phyloP scores from a whole-genome alignment of 2,329 filamentous ascomycete species.

The Trichoderma oligosporum region DNA sequence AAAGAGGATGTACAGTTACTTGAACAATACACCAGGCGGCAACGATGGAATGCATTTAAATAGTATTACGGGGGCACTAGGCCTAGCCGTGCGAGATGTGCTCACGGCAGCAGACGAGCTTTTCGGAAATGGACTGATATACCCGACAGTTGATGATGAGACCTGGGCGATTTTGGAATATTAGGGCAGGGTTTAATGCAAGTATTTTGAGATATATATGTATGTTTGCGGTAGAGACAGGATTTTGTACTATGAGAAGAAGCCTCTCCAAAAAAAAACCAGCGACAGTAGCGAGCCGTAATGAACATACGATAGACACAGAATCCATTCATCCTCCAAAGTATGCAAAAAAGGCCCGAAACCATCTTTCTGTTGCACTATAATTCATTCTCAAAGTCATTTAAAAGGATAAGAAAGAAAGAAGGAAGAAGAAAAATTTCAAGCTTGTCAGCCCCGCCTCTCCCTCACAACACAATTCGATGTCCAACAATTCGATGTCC shows the following conservation, averaged over 20 bases:
- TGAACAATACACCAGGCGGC: conserved; percentile 64
- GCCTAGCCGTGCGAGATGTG: conserved; percentile 67
- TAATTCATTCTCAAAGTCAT: not conserved
- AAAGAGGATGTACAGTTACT: conserved; percentile 65
- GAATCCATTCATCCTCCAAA: not conserved
- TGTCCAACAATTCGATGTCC: not conserved
- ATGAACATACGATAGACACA: conserved; percentile 1
- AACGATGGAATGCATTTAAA: conserved; percentile 84
- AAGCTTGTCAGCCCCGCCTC: not conserved
- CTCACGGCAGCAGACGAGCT: conserved; percentile 78
- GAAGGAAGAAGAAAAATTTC: not conserved
- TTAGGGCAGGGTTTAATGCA: not conserved
- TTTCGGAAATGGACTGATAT: conserved; percentile 69
- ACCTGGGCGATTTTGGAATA: conserved; percentile 81
- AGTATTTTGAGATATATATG: not conserved
- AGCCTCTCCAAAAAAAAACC: not conserved
- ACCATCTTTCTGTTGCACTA: not conserved
- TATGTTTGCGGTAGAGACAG: conserved; percentile 14
- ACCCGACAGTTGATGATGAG: conserved; percentile 86
- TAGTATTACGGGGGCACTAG: conserved; percentile 63
- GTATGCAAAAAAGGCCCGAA: not conserved
- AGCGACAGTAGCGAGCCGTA: not conserved
- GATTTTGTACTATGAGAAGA: not conserved
- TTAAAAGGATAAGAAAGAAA: not conserved
- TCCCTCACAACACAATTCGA: not conserved